Evolutionary conservation across 1,284 basidiomycete genomes (phyloP).

Genomic region (Cerioporus squamosus): DNA sequence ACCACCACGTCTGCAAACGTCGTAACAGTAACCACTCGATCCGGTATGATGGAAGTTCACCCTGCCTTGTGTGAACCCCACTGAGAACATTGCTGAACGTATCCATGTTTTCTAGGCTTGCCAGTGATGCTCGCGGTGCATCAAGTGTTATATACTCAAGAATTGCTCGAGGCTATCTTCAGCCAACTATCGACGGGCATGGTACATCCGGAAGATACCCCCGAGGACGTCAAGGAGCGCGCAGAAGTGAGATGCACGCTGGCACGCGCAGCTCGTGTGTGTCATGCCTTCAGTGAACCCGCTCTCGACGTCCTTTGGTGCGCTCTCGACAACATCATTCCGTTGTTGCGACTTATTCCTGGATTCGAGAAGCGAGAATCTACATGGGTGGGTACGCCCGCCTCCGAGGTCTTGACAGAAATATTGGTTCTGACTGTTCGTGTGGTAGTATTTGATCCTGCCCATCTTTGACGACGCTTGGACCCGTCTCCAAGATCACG

Average conservation of each 20-base stretch:
- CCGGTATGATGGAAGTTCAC: too few relatives aligned
- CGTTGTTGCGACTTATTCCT: neutral
- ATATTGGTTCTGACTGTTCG: neutral
- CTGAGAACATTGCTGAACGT: too few relatives aligned
- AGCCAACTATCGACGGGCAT: slow-evolving; percentile 1
- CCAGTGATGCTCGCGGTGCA: neutral
- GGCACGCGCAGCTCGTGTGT: neutral
- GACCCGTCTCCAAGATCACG: neutral
- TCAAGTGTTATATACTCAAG: neutral
- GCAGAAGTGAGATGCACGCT: neutral
- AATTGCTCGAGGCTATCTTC: neutral
- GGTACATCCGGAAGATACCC: neutral
- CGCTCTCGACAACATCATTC: slow-evolving; percentile 1
- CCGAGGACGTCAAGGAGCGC: neutral
- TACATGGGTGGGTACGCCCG: neutral
- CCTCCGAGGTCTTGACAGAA: too few relatives aligned
- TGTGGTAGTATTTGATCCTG: neutral
- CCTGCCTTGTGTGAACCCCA: too few relatives aligned
- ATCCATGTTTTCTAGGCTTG: too few relatives aligned
- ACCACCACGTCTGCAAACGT: too few relatives aligned
- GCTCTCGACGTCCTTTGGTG: slow-evolving; percentile 9
- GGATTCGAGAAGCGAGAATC: neutral
- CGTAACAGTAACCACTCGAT: too few relatives aligned
- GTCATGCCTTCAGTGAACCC: neutral
- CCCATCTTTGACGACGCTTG: neutral